phyloP scores from a whole-genome alignment of 768 basidiomycete species.

The Lepiota subincarnata region DNA sequence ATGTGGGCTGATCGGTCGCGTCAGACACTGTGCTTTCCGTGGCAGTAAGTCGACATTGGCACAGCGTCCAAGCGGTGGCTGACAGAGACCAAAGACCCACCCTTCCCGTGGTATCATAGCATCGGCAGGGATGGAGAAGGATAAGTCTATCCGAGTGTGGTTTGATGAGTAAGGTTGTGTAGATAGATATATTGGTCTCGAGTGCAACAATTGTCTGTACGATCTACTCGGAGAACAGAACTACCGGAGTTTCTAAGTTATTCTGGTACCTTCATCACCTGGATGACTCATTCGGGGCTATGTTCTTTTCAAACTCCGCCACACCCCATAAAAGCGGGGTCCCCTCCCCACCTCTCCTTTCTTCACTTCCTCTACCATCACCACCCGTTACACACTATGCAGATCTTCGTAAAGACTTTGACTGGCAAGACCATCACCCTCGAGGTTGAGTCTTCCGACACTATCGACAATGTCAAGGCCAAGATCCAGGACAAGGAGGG shows the following conservation, averaged over 20 bases:
- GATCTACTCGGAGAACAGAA: not conserved
- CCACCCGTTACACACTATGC: conserved; percentile 28
- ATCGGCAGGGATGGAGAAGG: conserved; percentile 88
- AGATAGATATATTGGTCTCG: not conserved
- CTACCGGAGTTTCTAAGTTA: not conserved
- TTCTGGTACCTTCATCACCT: conserved; percentile 6
- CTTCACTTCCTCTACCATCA: conserved; percentile 13
- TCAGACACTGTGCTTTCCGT: conserved; percentile 71
- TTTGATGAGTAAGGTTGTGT: conserved; percentile 32
- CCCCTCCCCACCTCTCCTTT: conserved; percentile 9
- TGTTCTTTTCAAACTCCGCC: conserved; percentile 36
- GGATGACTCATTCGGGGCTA: conserved; percentile 10
- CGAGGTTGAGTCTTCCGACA: conserved; percentile 69
- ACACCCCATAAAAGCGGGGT: conserved; percentile 23
- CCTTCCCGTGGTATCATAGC: conserved; percentile 74
- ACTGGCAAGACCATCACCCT: conserved; percentile 79
- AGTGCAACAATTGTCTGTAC: conserved; percentile 9
- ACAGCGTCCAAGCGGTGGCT: conserved; percentile 5
- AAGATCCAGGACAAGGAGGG: conserved; percentile 91
- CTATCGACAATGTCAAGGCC: conserved; percentile 68
- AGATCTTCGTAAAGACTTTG: conserved; percentile 49
- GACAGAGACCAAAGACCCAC: conserved; percentile 58
- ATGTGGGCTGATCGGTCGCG: conserved; percentile 6
- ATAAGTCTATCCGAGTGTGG: conserved; percentile 83
- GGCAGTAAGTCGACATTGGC: conserved; percentile 45